Conservation (phyloP, 768 basidiomycete genomes). For the Boletus sensibilis region DNA sequence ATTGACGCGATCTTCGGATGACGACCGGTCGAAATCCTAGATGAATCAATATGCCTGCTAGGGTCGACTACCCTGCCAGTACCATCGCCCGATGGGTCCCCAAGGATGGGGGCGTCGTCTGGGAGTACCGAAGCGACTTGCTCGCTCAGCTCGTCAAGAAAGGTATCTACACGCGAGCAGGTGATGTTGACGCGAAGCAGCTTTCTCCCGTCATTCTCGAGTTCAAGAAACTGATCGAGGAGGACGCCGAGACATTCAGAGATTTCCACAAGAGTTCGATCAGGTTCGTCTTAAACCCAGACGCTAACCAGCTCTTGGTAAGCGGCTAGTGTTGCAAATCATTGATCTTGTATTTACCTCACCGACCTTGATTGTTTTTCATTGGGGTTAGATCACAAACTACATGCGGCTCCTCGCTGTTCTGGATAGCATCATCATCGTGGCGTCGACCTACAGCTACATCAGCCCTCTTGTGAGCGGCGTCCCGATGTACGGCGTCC, state of each 20-base stretch:
- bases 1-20: neutral
- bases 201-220: conserved; percentile 18
- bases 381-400: neutral
- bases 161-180: conserved; percentile 8
- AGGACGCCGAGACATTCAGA: conserved; percentile 18
- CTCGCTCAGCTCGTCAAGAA: conserved; percentile 23
- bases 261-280: conserved; percentile 26
- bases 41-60: conserved; percentile 12
- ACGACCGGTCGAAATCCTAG: neutral
- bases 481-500: conserved; percentile 19
- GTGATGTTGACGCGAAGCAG: conserved; percentile 5
- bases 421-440: conserved; percentile 16
- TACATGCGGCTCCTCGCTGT: conserved; percentile 6
- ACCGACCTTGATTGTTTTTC: neutral
- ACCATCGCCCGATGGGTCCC: no score
- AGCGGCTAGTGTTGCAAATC: neutral
- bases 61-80: no score
- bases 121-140: conserved; percentile 20
- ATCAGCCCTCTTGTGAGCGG: conserved; percentile 25
- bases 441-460: conserved; percentile 16
- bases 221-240: conserved; percentile 27
- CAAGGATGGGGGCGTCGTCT: no score
- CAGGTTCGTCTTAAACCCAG: neutral
- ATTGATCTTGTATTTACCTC: no score
- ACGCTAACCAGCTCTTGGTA: neutral